Evolutionary conservation across 805 yeast genomes (phyloP).

Genomic region (Lachancea quebecensis): DNA sequence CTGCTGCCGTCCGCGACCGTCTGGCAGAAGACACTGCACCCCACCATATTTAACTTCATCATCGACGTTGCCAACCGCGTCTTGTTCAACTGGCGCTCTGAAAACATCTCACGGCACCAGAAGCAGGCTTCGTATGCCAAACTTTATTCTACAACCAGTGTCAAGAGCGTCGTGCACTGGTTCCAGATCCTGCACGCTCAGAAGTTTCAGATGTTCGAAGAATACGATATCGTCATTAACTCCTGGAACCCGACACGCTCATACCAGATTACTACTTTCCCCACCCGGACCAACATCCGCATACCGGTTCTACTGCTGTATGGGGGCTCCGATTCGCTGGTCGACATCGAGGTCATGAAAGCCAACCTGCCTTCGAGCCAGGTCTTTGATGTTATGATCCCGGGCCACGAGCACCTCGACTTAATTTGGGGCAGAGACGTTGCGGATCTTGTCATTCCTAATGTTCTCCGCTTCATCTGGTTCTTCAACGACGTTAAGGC

Average conservation of each 20-base stretch:
- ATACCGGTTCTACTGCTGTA: conserved; percentile 74
- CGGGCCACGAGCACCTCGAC: conserved; percentile 82
- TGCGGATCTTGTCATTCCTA: conserved; percentile 38
- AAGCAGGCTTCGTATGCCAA: conserved; percentile 79
- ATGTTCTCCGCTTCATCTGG: conserved; percentile 34
- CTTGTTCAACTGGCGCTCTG: conserved; percentile 74
- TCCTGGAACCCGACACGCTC: conserved; percentile 28
- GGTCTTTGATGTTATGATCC: conserved; percentile 50
- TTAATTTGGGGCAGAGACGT: conserved; percentile 81
- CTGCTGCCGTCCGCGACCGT: conserved; percentile 68
- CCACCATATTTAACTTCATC: conserved; percentile 30
- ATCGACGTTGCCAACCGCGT: conserved; percentile 65
- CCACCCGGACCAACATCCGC: conserved; percentile 55
- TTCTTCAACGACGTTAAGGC: conserved; percentile 19
- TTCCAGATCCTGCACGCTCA: conserved; percentile 76
- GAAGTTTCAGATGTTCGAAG: conserved; percentile 86
- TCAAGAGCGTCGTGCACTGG: conserved; percentile 93
- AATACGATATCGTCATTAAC: conserved; percentile 37
- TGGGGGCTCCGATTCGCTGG: conserved; percentile 75
- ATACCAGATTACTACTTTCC: conserved; percentile 36
- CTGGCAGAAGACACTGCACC: conserved; percentile 53
- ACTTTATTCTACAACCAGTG: conserved; percentile 84
- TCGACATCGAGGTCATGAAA: conserved; percentile 74
- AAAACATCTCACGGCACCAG: conserved; percentile 64
- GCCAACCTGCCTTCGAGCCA: conserved; percentile 51